Conservation (phyloP, 495 filamentous ascomycete species). For the Penicillium macrosclerotiorum region DNA sequence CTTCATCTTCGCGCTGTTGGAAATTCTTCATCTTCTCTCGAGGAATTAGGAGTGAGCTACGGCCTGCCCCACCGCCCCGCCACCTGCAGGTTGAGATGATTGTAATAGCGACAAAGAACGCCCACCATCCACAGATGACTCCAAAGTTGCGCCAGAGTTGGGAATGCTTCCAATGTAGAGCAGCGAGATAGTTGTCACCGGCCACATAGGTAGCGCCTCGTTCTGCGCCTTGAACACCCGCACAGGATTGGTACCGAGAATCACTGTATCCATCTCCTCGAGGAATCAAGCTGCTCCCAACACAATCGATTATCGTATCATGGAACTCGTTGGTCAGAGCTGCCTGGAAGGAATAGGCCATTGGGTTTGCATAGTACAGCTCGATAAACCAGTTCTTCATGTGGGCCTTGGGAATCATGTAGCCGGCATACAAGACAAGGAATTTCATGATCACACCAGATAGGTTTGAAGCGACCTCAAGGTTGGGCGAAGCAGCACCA, state of each 20-base stretch:
- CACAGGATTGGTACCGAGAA: slow-evolving; percentile 42
- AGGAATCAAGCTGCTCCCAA: slow-evolving; percentile 40
- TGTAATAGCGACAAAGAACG: slow-evolving; percentile 27
- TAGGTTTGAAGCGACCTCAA: slow-evolving; percentile 48
- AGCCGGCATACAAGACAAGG: slow-evolving; percentile 56
- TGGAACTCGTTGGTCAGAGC: slow-evolving; percentile 50
- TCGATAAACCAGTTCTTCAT: slow-evolving; percentile 74
- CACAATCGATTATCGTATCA: slow-evolving; percentile 40
- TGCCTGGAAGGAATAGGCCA: slow-evolving; percentile 69
- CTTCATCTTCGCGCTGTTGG: slow-evolving; percentile 19
- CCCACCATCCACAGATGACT: slow-evolving; percentile 37
- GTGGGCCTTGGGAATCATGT: slow-evolving; percentile 56
- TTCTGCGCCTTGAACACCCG: slow-evolving; percentile 42
- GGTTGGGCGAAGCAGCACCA: slow-evolving; percentile 41
- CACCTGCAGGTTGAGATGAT: slow-evolving; percentile 26
- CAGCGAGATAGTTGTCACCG: slow-evolving; percentile 44
- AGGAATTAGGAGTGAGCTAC: slow-evolving; percentile 25
- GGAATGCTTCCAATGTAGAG: slow-evolving; percentile 37
- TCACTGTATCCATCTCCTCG: slow-evolving; percentile 22
- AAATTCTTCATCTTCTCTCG: slow-evolving; percentile 23
- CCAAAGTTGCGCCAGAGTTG: slow-evolving; percentile 45
- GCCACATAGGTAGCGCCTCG: slow-evolving; percentile 34
- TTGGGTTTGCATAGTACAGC: slow-evolving; percentile 66
- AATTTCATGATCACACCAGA: slow-evolving; percentile 35
- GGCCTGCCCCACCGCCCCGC: slow-evolving; percentile 20